Conservation (phyloP, 352 stramenopile species). For the Heterotrichella gracilis region DNA sequence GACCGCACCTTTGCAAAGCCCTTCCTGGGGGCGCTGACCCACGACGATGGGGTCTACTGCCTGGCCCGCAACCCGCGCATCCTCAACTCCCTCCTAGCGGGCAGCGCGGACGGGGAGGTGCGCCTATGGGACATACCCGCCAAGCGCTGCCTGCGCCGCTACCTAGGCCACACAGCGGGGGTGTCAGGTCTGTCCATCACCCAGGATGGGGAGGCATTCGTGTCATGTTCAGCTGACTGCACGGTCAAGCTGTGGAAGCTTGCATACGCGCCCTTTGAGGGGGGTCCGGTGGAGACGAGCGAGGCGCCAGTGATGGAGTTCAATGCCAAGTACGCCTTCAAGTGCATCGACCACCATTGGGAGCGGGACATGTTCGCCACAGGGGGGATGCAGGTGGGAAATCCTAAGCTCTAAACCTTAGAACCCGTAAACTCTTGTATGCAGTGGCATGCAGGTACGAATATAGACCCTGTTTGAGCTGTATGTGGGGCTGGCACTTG, state of each 20-base stretch:
- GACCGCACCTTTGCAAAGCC: conserved; percentile 93
- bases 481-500: too few species aligned
- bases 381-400: too few species aligned
- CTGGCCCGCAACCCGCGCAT: conserved; percentile 51
- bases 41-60: conserved; percentile 71
- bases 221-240: conserved; percentile 67
- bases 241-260: conserved; percentile 57
- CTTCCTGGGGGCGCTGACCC: conserved; percentile 75
- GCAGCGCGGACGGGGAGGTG: conserved; percentile 57
- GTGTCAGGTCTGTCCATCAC: conserved; percentile 54
- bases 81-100: conserved; percentile 38
- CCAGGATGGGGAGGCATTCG: conserved; percentile 40
- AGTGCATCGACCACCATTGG: conserved; percentile 87
- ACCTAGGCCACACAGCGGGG: conserved; percentile 56
- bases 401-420: too few species aligned
- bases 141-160: conserved; percentile 56
- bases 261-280: too few species aligned
- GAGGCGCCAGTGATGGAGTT: conserved; percentile 16
- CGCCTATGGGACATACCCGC: conserved; percentile 79
- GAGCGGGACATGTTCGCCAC: conserved; percentile 52
- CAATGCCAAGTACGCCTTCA: conserved; percentile 27
- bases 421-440: too few species aligned
- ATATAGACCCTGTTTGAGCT: too few species aligned
- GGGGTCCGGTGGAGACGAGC: too few species aligned
- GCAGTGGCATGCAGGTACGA: too few species aligned